Evolutionary conservation across 1,284 basidiomycete species (phyloP).

Genomic region (Tylopilus sp.): DNA sequence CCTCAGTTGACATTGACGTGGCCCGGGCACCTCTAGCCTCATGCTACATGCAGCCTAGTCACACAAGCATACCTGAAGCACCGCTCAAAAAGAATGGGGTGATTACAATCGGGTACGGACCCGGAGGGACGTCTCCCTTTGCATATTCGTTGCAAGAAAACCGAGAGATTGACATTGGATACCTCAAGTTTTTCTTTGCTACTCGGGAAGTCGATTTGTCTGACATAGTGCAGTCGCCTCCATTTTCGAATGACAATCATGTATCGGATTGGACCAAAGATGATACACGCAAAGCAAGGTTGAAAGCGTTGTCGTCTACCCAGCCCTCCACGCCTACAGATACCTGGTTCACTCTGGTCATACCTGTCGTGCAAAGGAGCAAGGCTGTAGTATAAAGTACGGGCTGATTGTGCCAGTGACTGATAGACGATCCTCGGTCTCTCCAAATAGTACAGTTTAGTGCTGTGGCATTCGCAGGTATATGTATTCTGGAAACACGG

Average conservation of each 20-base stretch:
- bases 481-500: too few relatives aligned
- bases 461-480: too few relatives aligned
- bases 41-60: conserved; percentile 24
- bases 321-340: background rate
- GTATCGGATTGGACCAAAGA: background rate
- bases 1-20: background rate
- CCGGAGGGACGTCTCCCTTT: conserved; percentile 19
- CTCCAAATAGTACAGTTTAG: too few relatives aligned
- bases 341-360: conserved; percentile 18
- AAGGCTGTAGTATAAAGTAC: too few relatives aligned
- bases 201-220: conserved; percentile 27
- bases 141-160: conserved; percentile 11
- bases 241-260: background rate
- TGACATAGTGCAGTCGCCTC: conserved; percentile 17
- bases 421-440: too few relatives aligned
- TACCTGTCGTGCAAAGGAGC: conserved; percentile 22
- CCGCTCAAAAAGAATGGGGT: conserved; percentile 12
- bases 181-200: conserved; percentile 34
- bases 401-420: too few relatives aligned
- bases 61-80: conserved; percentile 1
- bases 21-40: conserved; percentile 11
- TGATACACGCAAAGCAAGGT: conserved; percentile 4
- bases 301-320: too few relatives aligned
- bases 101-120: conserved; percentile 35
- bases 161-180: conserved; percentile 32